Evolutionary conservation across 106 monocot species (phyloP).

Genomic region (Iris macrosiphon): DNA sequence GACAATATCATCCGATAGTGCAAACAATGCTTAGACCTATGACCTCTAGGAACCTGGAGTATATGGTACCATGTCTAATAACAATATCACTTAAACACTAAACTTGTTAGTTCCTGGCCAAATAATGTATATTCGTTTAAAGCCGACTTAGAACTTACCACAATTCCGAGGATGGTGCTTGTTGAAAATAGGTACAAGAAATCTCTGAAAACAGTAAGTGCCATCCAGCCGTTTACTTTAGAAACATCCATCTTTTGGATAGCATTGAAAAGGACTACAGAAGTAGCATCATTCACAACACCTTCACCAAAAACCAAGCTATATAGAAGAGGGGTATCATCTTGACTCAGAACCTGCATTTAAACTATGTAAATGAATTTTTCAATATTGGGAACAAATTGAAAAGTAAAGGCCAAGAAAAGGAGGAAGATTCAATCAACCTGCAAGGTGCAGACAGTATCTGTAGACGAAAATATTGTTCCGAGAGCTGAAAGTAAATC

Average conservation of each 20-base stretch:
- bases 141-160: conserved; percentile 33
- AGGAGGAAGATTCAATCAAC: conserved; percentile 12
- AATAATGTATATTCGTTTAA: neutral
- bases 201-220: conserved; percentile 33
- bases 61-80: too few relatives aligned
- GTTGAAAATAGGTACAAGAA: conserved; percentile 70
- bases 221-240: conserved; percentile 37
- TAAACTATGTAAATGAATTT: neutral
- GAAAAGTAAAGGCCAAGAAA: neutral
- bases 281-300: conserved; percentile 82
- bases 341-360: conserved; percentile 59
- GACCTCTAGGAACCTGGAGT: too few relatives aligned
- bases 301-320: conserved; percentile 92
- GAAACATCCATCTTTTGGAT: conserved; percentile 55
- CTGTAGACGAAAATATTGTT: conserved; percentile 80
- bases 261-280: conserved; percentile 67
- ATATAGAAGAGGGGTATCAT: conserved; percentile 67
- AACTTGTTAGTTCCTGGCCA: too few relatives aligned
- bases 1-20: too few relatives aligned
- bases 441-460: conserved; percentile 82
- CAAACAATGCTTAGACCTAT: too few relatives aligned
- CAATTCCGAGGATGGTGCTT: conserved; percentile 66
- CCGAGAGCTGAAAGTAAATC: conserved; percentile 45
- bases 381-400: neutral
- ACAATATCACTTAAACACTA: too few relatives aligned